Evolutionary conservation across 2,329 filamentous ascomycete genomes (phyloP), one percentile per base, ranked within the genome.

Genomic region (Ophiostoma ulmi): DNA sequence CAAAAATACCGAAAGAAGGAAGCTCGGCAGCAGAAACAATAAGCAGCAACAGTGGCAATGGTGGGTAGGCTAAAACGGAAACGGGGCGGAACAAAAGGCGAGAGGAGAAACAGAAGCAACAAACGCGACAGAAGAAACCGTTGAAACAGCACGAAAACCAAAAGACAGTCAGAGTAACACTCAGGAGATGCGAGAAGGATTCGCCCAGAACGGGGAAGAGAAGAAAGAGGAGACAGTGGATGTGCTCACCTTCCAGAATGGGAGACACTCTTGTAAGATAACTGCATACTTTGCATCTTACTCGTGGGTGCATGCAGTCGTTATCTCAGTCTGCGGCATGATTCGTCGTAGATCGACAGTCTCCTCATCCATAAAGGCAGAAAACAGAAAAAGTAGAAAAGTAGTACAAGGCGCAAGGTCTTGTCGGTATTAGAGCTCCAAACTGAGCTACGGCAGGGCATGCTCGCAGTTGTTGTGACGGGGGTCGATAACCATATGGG

Each of bases 361-460:
- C 44, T 48, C 44, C 44, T 48, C 41, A 6, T 48, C 44, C 17
- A n/a, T 48, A 4, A 31, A 31, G 31, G 31, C 31, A 31, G 31
- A 31, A 31, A 44, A 17, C 17, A 44, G 41, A 48, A 48, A n/a
- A 48, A 20, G n/a, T 14, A 44, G 17, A 17, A 44, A 44, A 44
- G 44, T 58, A 26, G 52, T 22, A 58, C 26, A 36, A 63, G 58
- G 58, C 58, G 13, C 58, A 63, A 63, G 58, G 52, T 58, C 6
- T 31, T 35, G 26, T 63, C 55, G 55, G 55, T 26, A n/a, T n/a
- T n/a, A 61, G 55, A 61, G 55, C 55, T 63, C 58, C 58, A 63
- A 63, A 63, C 26, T 36, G 26, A 63, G 58, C 58, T 61, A 61
- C 55, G 55, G 55, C 55, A 61, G n/a, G 10, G 10, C n/a, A 48